Evolutionary conservation across 371 early-diverging fungal genomes (phyloP), one percentile per base, ranked within the genome.

Genomic region (Mortierella sp.): DNA sequence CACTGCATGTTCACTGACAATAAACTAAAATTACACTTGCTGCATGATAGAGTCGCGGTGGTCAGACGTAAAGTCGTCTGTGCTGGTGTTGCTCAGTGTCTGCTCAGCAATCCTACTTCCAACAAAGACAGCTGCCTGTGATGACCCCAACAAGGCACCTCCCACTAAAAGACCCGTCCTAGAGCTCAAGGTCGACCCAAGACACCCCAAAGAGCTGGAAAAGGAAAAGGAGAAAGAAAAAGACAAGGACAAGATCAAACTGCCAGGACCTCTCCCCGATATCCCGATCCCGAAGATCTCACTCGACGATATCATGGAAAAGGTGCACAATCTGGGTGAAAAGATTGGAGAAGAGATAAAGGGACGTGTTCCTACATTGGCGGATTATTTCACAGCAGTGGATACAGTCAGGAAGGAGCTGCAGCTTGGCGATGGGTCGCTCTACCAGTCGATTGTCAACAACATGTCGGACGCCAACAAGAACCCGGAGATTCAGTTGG

Each of bases 401-500:
- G 86, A 86, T 64, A 44, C 61, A 9, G 71, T 86, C 73, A 43
- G 86, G 57, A 81, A 73, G 48, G 86, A 86, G 31, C 64, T 86
- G 1, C 79, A 82, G 24, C 82, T 86, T 31, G 86, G 82, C 1
- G 86, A 86, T 34, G 86, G 86, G 5, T 86, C 86, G 16, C 74
- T 86, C n/a, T 86, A 86, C 51, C 86, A 86, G 75, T 76, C 86
- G 2, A 82, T 86, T 50, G 79, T 86, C 48, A n/a, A 61, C 64
- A 86, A 86, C 37, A 73, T 86, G 86, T 72, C 78, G 16, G 86
- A 86, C 69, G 72, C 50, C 54, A 81, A 71, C 77, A 86, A 86
- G 61, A 86, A 86, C 72, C 86, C 86, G 8, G 86, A 86, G 69
- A 86, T 86, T 48, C 86, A 86, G 21, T 77, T 86, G 40, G 79